Evolutionary conservation across 192 early-diverging fungal species (phyloP).

Genomic region (Linnemannia schmuckeri): DNA sequence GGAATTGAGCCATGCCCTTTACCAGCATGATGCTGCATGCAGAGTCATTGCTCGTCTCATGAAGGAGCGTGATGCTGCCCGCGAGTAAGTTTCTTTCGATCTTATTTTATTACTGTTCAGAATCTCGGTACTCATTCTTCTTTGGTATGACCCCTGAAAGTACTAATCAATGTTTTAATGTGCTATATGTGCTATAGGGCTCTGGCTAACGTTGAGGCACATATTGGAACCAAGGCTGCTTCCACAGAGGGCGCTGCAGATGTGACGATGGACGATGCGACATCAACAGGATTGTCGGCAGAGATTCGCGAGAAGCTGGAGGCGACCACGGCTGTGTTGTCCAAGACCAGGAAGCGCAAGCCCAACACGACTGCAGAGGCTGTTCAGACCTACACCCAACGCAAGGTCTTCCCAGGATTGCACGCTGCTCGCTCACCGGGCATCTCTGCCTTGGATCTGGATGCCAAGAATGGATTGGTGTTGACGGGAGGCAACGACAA

Average conservation of each 20-base stretch:
- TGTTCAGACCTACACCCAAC: conserved; percentile 69
- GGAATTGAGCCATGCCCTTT: conserved; percentile 94
- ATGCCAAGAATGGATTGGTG: conserved; percentile 69
- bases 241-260: conserved; percentile 29
- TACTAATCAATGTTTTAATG: not conserved
- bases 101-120: not conserved
- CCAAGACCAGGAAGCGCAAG: conserved; percentile 79
- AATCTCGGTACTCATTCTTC: not conserved
- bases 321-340: conserved; percentile 59
- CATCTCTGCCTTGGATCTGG: conserved; percentile 70
- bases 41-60: conserved; percentile 93
- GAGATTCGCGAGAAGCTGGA: conserved; percentile 65
- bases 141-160: not conserved
- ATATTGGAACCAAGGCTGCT: conserved; percentile 64
- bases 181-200: conserved; percentile 51
- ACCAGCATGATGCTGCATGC: conserved; percentile 96
- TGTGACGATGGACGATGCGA: conserved; percentile 64
- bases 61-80: conserved; percentile 92
- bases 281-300: conserved; percentile 60
- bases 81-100: conserved; percentile 63
- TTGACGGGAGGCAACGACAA: conserved; percentile 88
- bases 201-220: conserved; percentile 70
- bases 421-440: conserved; percentile 83
- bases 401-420: conserved; percentile 69
- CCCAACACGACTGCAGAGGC: conserved; percentile 79